Evolutionary conservation across 768 basidiomycete species (phyloP), one percentile per base, ranked within the genome.

Genomic region (Trametopsis cervina): DNA sequence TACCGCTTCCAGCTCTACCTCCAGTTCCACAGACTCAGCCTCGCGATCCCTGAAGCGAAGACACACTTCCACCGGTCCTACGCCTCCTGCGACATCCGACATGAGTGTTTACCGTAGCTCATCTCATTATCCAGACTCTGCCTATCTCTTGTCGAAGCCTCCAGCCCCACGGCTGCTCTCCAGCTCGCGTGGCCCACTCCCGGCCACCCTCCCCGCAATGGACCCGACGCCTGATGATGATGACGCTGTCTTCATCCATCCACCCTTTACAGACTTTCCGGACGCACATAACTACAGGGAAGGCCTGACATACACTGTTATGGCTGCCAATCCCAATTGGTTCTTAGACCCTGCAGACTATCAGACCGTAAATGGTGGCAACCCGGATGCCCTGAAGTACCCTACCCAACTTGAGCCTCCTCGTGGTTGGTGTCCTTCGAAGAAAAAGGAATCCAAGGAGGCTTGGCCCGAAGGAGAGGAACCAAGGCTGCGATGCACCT

Each of bases 381-480:
- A 77, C 60, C 62, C 73, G 4, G 63, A 68, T 44, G 78, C 78
- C n/a, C 75, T 87, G 15, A 66, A 79, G 13, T 90, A 90, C 61
- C 88, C 88, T 11, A 70, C 83, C 33, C 74, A 78, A 61, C 77
- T 90, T 11, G 88, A 90, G 61, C 88, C 88, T 23, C 88, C 88
- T 12, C 72, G 88, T 46, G 88, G 88, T 23, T 90, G 88, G 88
- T 88, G 85, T 59, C 85, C 85, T 22, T 76, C 86, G n/a, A 88
- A 83, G 70, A 88, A 87, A 65, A 86, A 84, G 57, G 84, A 85
- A 54, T 64, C 83, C 20, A 85, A 80, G 60, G 83, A 82, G 35
- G 78, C 79, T 15, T 87, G 83, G 83, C 83, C 85, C 7, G 85
- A 90, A 50, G 87, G 86, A 21, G 83, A 85, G 61, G 85, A 87